Evolutionary conservation across 768 basidiomycete species (phyloP).

Genomic region (Trametes villosa): DNA sequence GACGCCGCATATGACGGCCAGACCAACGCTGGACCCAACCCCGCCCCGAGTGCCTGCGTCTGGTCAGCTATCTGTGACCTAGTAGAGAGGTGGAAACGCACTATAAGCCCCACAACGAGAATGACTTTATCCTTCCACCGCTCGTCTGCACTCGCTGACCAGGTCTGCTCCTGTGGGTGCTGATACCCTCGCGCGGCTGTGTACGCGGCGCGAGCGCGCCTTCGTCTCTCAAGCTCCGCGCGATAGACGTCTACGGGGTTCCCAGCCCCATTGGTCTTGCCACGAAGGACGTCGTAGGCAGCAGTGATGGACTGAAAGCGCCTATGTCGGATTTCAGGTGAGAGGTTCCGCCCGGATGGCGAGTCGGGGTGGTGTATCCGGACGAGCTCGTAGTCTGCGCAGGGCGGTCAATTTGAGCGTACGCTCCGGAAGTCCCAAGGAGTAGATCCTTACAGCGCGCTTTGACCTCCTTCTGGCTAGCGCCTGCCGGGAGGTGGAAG

Average conservation of each 20-base stretch:
- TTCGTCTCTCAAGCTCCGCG: conserved; percentile 55
- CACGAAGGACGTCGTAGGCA: conserved; percentile 64
- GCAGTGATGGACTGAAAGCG: conserved; percentile 67
- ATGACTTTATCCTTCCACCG: conserved; percentile 57
- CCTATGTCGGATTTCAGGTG: conserved; percentile 52
- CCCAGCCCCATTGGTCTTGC: conserved; percentile 34
- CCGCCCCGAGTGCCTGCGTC: conserved; percentile 47
- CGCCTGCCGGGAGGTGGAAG: conserved; percentile 62
- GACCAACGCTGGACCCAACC: conserved; percentile 49
- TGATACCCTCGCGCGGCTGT: conserved; percentile 35
- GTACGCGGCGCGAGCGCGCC: conserved; percentile 34
- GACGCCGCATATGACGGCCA: conserved; percentile 37
- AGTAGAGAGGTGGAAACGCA: conserved; percentile 34
- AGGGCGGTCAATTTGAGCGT: not conserved
- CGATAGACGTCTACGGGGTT: conserved; percentile 47
- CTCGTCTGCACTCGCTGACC: conserved; percentile 44
- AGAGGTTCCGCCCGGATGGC: conserved; percentile 43
- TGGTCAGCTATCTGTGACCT: not conserved
- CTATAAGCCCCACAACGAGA: conserved; percentile 51
- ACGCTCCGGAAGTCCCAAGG: too few species aligned
- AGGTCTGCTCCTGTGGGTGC: conserved; percentile 27
- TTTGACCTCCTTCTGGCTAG: conserved; percentile 67
- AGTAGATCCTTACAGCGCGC: conserved; percentile 56
- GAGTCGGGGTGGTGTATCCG: conserved; percentile 76
- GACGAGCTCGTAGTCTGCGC: conserved; percentile 77